Conservation (phyloP, 2,329 filamentous ascomycete species). For the Cladophialophora exuberans region DNA sequence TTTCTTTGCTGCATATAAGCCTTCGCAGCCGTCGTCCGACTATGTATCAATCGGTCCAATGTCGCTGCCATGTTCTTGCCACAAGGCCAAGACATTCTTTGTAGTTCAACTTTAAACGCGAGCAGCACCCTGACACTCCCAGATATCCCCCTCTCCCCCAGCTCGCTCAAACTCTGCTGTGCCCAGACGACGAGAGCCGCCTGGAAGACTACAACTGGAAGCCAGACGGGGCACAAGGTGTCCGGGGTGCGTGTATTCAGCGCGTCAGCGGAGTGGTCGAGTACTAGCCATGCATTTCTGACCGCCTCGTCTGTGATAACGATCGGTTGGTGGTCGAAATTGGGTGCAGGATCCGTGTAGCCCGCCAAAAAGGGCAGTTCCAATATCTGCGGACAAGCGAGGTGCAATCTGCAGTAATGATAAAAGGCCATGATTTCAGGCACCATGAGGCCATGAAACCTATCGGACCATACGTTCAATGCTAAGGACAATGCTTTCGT, state of each 20-base stretch:
- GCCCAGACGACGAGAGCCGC: conserved; percentile 19
- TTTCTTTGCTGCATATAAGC: too few relatives aligned
- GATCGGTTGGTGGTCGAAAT: background rate
- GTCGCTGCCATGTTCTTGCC: conserved; percentile 5
- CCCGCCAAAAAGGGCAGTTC: conserved; percentile 1
- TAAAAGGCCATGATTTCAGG: conserved; percentile 10
- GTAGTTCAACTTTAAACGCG: conserved; percentile 13
- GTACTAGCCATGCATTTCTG: conserved; percentile 2
- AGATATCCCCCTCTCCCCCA: too few relatives aligned
- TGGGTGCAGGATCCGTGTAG: background rate
- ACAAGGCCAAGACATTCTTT: conserved; percentile 18
- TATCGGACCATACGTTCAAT: conserved; percentile 7
- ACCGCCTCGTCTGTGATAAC: background rate
- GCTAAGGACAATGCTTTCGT: background rate
- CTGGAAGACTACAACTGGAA: conserved; percentile 14
- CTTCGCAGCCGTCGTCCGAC: too few relatives aligned
- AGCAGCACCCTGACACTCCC: conserved; percentile 1
- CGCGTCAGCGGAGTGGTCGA: conserved; percentile 4
- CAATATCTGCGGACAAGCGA: conserved; percentile 1
- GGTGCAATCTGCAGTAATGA: conserved; percentile 13
- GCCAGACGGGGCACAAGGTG: conserved; percentile 11
- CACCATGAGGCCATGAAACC: background rate
- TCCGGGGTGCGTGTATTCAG: background rate
- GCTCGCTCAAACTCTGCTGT: background rate
- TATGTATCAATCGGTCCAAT: conserved; percentile 1